Base-by-base conservation (phyloP, 352 stramenopile species). In the Plasmopara halstedii region DNA sequence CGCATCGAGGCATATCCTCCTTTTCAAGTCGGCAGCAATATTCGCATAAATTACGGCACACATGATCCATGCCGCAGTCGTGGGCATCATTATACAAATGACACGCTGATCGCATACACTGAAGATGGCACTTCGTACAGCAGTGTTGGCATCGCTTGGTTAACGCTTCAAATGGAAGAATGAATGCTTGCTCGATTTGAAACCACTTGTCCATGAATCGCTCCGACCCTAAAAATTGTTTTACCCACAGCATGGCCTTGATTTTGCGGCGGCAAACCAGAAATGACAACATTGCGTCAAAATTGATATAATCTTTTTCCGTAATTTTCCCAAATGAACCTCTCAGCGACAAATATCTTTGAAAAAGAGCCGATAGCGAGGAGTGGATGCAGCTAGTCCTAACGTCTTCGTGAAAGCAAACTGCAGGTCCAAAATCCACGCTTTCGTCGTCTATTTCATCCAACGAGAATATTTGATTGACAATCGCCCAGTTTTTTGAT, bases 41-140 rank as follows among this genome's bases (percentile, higher is more conserved):
- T 14, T 61, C 51, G 22, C 67, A 79, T 4, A 56, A 33, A 27
- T 54, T 46, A 22, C 50, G 46, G 25, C 67, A 79, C 17, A 47
- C 39, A 32, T 79, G 67, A 35, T 46, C 58, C 52, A 64, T 71
- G 8, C 65, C 64, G 36, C 67, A 79, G 38, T 74, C 57, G 20
- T 79, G 67, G 4, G 42, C 27, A n/a, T 57, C 40, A 22, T 52
- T 34, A 45, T 59, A 46, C 0, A 50, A 62, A 23, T 79, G 67
- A 10, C 44, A 58, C 5, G 46, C 32, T 2, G 53, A 69, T n/a
- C 50, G 46, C 50, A 75, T 63, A 21, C 67, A 79, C 22, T 58
- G 40, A 8, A 79, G 54, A 14, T 69, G 57, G 18, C 67, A 79
- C 6, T 64, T 35, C 0, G 49, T 14, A 19, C 67, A 74, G 18